Percentiles rank a stretch among this genome's conserved stretches.
Conservation (phyloP, 208 protist genomes). For the Naegleria lovaniensis region DNA sequence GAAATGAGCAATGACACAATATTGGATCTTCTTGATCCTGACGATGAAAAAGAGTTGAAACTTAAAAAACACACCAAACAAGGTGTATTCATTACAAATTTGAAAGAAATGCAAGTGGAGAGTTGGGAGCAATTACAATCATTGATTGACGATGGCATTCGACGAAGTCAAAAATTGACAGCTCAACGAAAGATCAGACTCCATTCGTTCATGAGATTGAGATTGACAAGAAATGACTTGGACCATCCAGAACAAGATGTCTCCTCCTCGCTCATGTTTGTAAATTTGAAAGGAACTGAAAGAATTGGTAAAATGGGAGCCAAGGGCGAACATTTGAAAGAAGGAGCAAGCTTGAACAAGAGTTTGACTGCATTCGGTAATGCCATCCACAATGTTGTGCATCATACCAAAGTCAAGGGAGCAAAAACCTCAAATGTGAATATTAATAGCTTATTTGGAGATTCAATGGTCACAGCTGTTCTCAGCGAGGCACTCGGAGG, state of each 20-base stretch:
- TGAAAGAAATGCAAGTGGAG: background rate
- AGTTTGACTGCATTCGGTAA: constrained; percentile 10
- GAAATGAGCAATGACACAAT: constrained; percentile 6
- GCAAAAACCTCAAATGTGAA: background rate
- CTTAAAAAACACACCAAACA: background rate
- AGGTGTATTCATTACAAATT: constrained; percentile 17
- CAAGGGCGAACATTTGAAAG: background rate
- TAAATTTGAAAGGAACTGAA: constrained; percentile 22
- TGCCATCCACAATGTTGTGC: background rate
- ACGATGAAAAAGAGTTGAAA: background rate
- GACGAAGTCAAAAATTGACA: background rate
- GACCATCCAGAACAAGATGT: background rate
- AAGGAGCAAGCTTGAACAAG: constrained; percentile 13
- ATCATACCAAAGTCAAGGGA: background rate
- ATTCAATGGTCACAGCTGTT: background rate
- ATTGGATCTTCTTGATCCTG: background rate
- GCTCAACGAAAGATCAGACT: background rate
- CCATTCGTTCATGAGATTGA: background rate
- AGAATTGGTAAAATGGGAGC: background rate
- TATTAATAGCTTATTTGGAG: constrained; percentile 15
- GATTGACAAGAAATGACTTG: background rate
- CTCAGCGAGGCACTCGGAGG: background rate
- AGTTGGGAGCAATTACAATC: constrained; percentile 10
- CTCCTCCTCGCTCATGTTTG: background rate
- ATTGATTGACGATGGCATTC: background rate